Evolutionary conservation across 106 monocot species (phyloP), one percentile per base, ranked within the genome.

Genomic region (Dendrobium catenatum): DNA sequence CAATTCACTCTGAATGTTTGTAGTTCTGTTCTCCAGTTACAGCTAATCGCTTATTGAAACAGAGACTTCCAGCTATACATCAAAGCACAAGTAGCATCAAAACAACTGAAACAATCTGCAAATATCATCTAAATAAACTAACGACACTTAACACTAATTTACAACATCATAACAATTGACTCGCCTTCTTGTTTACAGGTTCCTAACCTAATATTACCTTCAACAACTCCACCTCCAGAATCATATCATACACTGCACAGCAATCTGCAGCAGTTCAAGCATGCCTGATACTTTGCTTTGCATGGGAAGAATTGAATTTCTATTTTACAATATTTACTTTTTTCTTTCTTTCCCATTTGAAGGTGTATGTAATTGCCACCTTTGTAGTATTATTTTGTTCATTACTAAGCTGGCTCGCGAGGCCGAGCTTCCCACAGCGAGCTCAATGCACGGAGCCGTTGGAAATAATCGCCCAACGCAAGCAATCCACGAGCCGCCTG

Each of bases 371-470:
- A 37, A 37, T 55, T 55, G 55, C 55, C 55, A 17, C 9, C 55
- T 55, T 58, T 7, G 5, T 9, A 9, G 9, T 4, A 68, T 27
- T 24, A 27, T 44, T 44, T 15, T 4, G 75, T 19, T 46, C 22
- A 24, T 26, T 55, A 70, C 55, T 68, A 88, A 2, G 84, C 43
- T 54, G 87, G 75, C 58, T 93, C 92, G 19, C 82, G 82, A 27
- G 92, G 93, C 5, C 95, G 92, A 9, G 93, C 93, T 61, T 80
- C 86, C 95, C 95, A 95, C 2, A 93, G 86, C 4, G 90, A 90
- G 79, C 93, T 95, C 70, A 95, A 78, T 13, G 92, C 88, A 26
- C 95, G 92, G 6, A 95, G 87, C 51, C 93, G 88, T 22, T 93
- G 92, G 64, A 86, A 83, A 70, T 93, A 95, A 75, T 95, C 95